Base-by-base conservation (phyloP, 345 rosid species). In the Sisymbrium altissimum region DNA sequence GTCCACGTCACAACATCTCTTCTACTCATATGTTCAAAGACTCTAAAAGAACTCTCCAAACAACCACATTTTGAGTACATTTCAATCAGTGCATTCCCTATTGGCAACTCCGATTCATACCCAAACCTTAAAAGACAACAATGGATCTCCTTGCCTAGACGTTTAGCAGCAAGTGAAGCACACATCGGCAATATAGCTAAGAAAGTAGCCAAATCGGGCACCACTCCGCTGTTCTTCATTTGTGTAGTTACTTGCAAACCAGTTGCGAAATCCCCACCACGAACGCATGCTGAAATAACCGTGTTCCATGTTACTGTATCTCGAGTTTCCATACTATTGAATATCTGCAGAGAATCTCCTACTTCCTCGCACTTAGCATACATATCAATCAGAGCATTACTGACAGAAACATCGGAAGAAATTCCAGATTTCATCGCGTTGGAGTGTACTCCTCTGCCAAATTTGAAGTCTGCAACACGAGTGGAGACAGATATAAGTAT, bases 1-100 rank as follows among this genome's bases (percentile, higher is more conserved):
- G 89, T 89, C 92, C 92, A 89, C 63, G 92, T 83, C 74, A 89
- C 96, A 50, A 86, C 85, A 74, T 89, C 96, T 79, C 84, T 89
- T 55, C 35, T 71, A 74, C 81, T 77, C 89, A 87, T 82, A 50
- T 3, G 46, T 48, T 78, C 77, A 66, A 89, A 89, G 30, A 83
- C 86, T 81, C 48, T 64, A 2, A 61, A 3, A 11, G 88, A 77
- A 68, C 61, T 66, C 52, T 38, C 67, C 45, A 89, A 70, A 72
- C 67, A 75, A 55, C 96, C 96, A 63, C 90, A 86, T 70, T 85
- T 89, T 49, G 96, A 83, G 71, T 87, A 89, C 92, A 86, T 86
- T 73, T 87, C 89, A 33, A 87, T 84, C 15, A 89, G 76, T 43
- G 92, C 88, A 66, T 87, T 89, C 38, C 89, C 88, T 7, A 77